phyloP scores from a whole-genome alignment of 257 asterid genomes.

The Voacanga thouarsii region DNA sequence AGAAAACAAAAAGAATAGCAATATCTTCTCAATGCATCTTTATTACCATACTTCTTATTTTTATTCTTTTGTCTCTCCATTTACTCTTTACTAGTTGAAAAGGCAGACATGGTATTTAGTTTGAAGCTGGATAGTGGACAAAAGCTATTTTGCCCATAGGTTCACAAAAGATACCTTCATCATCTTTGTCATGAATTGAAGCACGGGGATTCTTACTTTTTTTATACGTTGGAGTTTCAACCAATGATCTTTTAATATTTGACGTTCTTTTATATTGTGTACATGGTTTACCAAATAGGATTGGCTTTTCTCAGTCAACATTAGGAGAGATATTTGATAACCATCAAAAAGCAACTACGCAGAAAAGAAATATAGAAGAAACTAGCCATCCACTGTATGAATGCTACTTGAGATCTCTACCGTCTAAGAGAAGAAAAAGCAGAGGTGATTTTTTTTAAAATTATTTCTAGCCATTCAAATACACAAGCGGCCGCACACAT shows the following conservation, averaged over 20 bases:
- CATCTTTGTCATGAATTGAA: neutral
- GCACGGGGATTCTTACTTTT: neutral
- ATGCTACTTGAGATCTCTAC: neutral
- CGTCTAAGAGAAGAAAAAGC: no score
- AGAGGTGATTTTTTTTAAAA: neutral
- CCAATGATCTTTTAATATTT: neutral
- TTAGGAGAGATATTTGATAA: neutral
- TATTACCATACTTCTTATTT: constrained; percentile 12
- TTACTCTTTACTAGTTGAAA: constrained; percentile 61
- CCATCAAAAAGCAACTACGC: neutral
- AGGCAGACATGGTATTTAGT: constrained; percentile 88
- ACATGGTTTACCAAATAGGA: neutral
- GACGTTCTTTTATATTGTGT: neutral
- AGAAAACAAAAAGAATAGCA: neutral
- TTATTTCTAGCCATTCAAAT: neutral
- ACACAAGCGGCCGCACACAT: neutral
- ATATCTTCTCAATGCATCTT: neutral
- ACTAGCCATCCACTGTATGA: neutral
- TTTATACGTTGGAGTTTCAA: neutral
- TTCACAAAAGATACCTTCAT: no score
- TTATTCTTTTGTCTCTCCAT: neutral
- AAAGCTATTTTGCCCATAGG: constrained; percentile 93
- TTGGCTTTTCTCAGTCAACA: no score
- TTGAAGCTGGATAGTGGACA: constrained; percentile 96
- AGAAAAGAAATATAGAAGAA: neutral